A percentile compares a stretch with the other conserved stretches of the same genome.
Evolutionary conservation across 75 land plant species (phyloP).

Genomic region (Picea glauca): DNA sequence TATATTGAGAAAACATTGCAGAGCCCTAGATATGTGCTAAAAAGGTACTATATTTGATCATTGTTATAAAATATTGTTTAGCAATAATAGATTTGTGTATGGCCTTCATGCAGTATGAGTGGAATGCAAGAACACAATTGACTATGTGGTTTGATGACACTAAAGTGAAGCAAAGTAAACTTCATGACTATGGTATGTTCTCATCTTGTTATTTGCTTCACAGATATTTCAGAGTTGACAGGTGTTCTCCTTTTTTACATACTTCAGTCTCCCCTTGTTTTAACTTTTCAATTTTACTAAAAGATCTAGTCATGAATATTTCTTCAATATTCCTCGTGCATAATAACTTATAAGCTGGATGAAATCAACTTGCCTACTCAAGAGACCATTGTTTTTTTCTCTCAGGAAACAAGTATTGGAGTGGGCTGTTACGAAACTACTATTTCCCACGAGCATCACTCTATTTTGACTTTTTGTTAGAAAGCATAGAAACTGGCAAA

Average conservation of each 20-base stretch:
- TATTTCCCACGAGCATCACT: conserved; percentile 89
- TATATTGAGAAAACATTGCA: background rate
- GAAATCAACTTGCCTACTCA: background rate
- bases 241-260: background rate
- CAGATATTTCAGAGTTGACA: background rate
- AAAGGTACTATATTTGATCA: background rate
- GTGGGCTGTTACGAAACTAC: conserved; percentile 70
- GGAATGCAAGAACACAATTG: conserved; percentile 99
- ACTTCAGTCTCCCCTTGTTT: background rate
- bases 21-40: background rate
- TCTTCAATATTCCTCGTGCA: background rate
- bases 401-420: conserved; percentile 94
- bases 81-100: background rate
- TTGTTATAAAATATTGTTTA: background rate
- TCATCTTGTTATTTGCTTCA: background rate
- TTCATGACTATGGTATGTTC: conserved; percentile 95
- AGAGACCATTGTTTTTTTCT: background rate
- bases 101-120: conserved; percentile 72
- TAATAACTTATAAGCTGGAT: no score
- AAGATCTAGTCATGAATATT: background rate
- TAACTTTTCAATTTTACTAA: background rate
- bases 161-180: conserved; percentile 61
- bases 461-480: conserved; percentile 42
- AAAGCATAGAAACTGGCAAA: conserved; percentile 41
- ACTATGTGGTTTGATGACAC: conserved; percentile 98